Evolutionary conservation across 140 eudicot species (phyloP), one percentile per base, ranked within the genome.

Genomic region (Bidens hawaiensis): DNA sequence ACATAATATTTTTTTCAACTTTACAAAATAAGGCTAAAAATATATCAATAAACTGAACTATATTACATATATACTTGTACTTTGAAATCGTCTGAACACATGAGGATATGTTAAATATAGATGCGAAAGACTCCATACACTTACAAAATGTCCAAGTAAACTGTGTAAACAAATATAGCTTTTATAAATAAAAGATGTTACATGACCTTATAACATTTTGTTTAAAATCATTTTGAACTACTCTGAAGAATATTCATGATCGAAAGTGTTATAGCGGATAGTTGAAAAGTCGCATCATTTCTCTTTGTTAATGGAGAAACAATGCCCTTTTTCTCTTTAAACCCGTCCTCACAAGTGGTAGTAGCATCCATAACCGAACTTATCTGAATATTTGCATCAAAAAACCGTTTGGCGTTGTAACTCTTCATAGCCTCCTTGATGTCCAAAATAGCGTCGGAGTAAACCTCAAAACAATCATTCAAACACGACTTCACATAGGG

Each of bases 341-440:
- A 75, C 48, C 85, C 75, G 14, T 70, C 81, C 60, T 79, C 85
- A 36, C 85, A 75, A 36, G 78, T 75, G 5, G 78, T 71, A 31
- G 69, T n/a, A 7, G 81, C 78, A 70, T 70, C 81, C 80, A 79
- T 64, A 4, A 70, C 65, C 28, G 78, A 70, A 55, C 82, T 76
- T 33, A 76, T 65, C 14, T 76, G 69, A 6, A 74, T 13, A 49
- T 78, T 78, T 16, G 77, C 82, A 62, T 82, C 82, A 0, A 38
- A 31, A 27, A 38, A 78, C 0, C 48, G 45, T 25, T 78, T 71
- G 1, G 53, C 19, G 5, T 6, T 62, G 69, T 67, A 82, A 58
- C 71, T 57, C 71, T 47, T 77, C 81, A 77, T 73, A n/a, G 87
- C 87, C 2, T 59, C 28, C 58, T 77, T 73, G 47, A 70, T 36